Percentiles rank a stretch among this genome's conserved stretches.
phyloP scores from a whole-genome alignment of 2,329 filamentous ascomycete genomes.

The Neopestalotiopsis clavispora region DNA sequence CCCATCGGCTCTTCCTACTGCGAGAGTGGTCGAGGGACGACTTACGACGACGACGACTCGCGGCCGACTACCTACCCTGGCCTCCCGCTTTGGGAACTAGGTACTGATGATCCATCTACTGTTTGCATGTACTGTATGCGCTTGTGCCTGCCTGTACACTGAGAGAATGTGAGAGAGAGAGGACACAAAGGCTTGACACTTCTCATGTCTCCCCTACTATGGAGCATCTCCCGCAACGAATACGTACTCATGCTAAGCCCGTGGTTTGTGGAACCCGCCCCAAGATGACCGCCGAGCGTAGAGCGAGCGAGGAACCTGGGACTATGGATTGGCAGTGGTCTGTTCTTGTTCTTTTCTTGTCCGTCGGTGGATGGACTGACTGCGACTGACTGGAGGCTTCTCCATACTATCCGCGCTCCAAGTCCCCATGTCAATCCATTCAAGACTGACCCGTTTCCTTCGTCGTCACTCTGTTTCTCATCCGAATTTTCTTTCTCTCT shows the following conservation, averaged over 20 bases:
- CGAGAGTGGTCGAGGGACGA: neutral
- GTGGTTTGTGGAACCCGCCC: slow-evolving; percentile 15
- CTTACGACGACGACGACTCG: neutral
- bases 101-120: neutral
- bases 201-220: neutral
- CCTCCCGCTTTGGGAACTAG: slow-evolving; percentile 8
- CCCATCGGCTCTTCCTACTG: slow-evolving; percentile 5
- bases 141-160: neutral
- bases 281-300: slow-evolving; percentile 7
- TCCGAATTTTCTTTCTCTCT: slow-evolving; percentile 29
- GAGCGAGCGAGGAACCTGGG: neutral
- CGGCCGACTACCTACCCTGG: neutral
- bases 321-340: neutral
- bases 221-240: neutral
- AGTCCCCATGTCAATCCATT: neutral
- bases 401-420: neutral
- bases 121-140: neutral
- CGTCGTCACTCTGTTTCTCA: neutral
- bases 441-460: slow-evolving; percentile 1
- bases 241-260: slow-evolving; percentile 12
- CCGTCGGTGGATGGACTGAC: neutral
- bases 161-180: neutral
- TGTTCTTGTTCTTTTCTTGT: neutral
- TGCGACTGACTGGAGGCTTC: neutral
- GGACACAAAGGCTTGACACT: neutral